Percentiles rank a stretch among this genome's conserved stretches.
phyloP scores from a whole-genome alignment of 495 filamentous ascomycete genomes.

The Tetracladium setigerum region DNA sequence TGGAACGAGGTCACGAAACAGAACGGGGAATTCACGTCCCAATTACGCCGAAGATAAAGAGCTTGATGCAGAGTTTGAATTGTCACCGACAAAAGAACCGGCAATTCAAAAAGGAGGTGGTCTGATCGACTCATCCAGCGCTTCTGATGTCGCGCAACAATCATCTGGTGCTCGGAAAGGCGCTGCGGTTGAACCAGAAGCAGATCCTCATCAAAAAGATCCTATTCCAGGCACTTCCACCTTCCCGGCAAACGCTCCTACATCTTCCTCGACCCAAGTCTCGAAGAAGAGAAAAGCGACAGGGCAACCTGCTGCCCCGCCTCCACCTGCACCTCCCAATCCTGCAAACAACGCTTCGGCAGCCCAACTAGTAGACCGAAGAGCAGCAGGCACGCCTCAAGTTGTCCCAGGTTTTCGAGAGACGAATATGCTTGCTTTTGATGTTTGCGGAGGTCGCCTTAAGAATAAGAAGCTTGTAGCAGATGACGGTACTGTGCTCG shows the following conservation, averaged over 20 bases:
- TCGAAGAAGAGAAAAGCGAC: conserved; percentile 75
- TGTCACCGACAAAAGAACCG: conserved; percentile 12
- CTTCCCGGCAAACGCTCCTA: conserved; percentile 33
- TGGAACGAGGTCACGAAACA: conserved; percentile 91
- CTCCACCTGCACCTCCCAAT: conserved; percentile 18
- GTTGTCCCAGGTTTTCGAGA: conserved; percentile 26
- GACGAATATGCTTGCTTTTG: conserved; percentile 85
- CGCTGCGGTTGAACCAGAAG: conserved; percentile 36
- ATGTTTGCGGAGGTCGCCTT: conserved; percentile 55
- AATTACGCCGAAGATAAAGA: conserved; percentile 98
- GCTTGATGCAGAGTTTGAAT: conserved; percentile 68
- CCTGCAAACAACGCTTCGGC: conserved; percentile 31
- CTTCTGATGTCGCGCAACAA: conserved; percentile 11
- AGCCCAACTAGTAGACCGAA: conserved; percentile 30
- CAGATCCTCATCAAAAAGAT: conserved; percentile 34
- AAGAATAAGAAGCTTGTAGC: conserved; percentile 75
- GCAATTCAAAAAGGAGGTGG: background rate
- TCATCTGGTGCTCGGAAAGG: conserved; percentile 11
- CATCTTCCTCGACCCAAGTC: conserved; percentile 19
- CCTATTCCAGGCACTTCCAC: conserved; percentile 58
- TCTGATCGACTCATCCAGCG: background rate
- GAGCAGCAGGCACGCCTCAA: conserved; percentile 31
- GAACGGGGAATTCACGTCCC: conserved; percentile 67
- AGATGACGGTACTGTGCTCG: conserved; percentile 81
- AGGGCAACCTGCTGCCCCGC: conserved; percentile 27